Conservation (phyloP, 257 asterid species). For the Solanum gracilifrons region DNA sequence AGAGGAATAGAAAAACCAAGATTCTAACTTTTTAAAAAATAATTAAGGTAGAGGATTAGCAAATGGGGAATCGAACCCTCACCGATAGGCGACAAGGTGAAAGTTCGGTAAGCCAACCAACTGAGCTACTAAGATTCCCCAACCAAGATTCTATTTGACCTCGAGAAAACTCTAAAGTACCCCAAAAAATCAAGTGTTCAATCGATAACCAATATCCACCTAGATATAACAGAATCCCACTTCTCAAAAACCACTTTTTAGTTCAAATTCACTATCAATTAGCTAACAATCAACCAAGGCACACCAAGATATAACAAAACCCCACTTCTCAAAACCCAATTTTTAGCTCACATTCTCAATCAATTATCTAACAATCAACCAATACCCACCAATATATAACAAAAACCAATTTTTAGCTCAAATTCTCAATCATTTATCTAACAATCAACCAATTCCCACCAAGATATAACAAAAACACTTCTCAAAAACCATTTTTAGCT, state of each 20-base stretch:
- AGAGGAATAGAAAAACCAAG: background rate
- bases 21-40: background rate
- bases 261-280: slow-evolving; percentile 1
- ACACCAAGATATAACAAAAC: slow-evolving; percentile 1
- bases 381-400: background rate
- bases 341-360: slow-evolving; percentile 10
- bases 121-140: background rate
- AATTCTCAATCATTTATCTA: background rate
- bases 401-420: slow-evolving; percentile 13
- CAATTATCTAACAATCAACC: background rate
- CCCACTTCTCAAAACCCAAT: slow-evolving; percentile 24
- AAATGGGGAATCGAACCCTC: background rate
- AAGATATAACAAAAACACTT: slow-evolving; percentile 12
- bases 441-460: background rate
- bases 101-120: background rate
- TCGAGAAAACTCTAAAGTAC: background rate
- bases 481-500: slow-evolving; percentile 22
- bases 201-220: background rate
- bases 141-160: background rate
- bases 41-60: background rate
- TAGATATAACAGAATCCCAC: slow-evolving; percentile 18
- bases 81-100: background rate
- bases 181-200: background rate
- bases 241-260: slow-evolving; percentile 20
- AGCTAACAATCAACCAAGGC: background rate